A percentile compares a stretch with the other conserved stretches of the same genome.
phyloP scores from a whole-genome alignment of 352 stramenopile species.

The Globisporangium barbulae region DNA sequence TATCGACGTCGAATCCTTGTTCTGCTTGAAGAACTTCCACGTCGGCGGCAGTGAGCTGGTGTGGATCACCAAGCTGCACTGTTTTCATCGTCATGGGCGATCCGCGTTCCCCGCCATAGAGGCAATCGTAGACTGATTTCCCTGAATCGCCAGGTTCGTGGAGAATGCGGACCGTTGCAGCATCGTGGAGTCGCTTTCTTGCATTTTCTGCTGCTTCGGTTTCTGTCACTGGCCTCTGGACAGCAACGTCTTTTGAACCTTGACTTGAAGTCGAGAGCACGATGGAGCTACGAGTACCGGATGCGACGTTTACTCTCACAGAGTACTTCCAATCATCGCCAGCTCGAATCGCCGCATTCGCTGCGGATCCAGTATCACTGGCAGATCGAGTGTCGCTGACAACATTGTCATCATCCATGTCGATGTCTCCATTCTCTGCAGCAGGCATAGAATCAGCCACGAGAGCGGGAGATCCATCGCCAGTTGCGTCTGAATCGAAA shows the following conservation, averaged over 20 bases:
- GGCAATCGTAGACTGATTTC: conserved; percentile 19
- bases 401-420: neutral
- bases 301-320: conserved; percentile 32
- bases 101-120: conserved; percentile 24
- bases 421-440: conserved; percentile 1
- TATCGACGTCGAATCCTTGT: neutral
- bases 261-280: conserved; percentile 13
- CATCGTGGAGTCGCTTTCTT: neutral
- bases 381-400: neutral
- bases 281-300: conserved; percentile 23
- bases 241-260: conserved; percentile 1
- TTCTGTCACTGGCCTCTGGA: neutral
- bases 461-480: neutral
- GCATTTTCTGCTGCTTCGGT: neutral
- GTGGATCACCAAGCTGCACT: neutral
- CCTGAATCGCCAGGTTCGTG: conserved; percentile 38
- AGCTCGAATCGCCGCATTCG: neutral
- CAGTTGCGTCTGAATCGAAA: neutral
- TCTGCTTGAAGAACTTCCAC: neutral
- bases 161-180: conserved; percentile 27
- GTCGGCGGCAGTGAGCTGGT: neutral
- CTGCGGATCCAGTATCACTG: neutral
- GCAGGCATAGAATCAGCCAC: neutral
- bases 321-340: conserved; percentile 14
- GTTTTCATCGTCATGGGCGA: neutral